Evolutionary conservation across 805 yeast genomes (phyloP), one percentile per base, ranked within the genome.

Genomic region (Lipomyces lipofer): DNA sequence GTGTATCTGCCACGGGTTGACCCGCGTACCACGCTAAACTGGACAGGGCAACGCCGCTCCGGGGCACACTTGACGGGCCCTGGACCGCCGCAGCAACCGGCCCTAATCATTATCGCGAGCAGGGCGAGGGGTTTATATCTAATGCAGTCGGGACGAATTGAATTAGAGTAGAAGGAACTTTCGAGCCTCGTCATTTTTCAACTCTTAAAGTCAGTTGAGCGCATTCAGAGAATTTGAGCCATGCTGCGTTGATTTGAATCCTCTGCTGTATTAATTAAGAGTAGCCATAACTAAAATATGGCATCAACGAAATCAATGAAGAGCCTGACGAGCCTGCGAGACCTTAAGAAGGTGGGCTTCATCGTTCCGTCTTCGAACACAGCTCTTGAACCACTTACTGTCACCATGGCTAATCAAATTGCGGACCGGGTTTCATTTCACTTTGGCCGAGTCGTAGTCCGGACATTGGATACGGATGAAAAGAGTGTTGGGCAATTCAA

Each of bases 301-400:
- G 10, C 40, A 13, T 17, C 17, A 36, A 33, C 38, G 38, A 33
- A 33, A n/a, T 43, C 47, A 17, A 43, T 51, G 25, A 51, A 51
- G 29, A 46, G 24, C 22, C 17, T 51, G 22, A 19, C 24, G 4
- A 27, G 54, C n/a, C 42, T 51, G 25, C 44, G 53, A 15, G 54
- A 51, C 33, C 46, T 51, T 9, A 44, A 51, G 45, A 51, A 51
- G 39, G 27, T 51, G 12, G 54, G 54, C 30, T 51, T 51, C 29
- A 51, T 51, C 27, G 54, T 51, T 30, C 54, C 54, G 12, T 51
- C 55, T 12, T 51, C 55, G 9, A 51, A 51, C 32, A 51, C 55
- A 33, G 55, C 52, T 8, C 44, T 51, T 10, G 55, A 51, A 25
- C 55, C 55, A 19, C 6, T 51, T 7, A 51, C 55, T 6, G 53